A percentile compares a stretch with the other conserved stretches of the same genome.
These are phyloP conservation scores for Candida sanyaensis DNA, from an alignment of 1,139 yeast genomes.

Conservation along the genomic window DNA sequence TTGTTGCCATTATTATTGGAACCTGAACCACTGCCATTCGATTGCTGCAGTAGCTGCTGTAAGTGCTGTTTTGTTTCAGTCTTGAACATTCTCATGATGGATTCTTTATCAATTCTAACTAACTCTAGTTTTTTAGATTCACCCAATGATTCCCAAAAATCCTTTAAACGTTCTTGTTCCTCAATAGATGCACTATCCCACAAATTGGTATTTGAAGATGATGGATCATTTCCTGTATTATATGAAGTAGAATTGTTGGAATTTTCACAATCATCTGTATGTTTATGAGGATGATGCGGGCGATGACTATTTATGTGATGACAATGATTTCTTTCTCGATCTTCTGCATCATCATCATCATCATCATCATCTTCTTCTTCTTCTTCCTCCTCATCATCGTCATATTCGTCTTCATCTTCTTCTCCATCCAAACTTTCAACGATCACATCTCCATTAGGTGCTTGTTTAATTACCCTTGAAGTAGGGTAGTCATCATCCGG, in stretches of 20 bases:
- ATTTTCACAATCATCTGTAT: conserved; percentile 3
- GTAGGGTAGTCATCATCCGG: conserved; percentile 69
- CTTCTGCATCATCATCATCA: conserved; percentile 19
- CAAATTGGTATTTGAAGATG: conserved; percentile 28
- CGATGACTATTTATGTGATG: conserved; percentile 9
- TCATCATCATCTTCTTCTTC: conserved; percentile 18
- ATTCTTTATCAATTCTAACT: conserved; percentile 67
- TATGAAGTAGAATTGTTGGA: not conserved
- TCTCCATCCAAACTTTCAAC: conserved; percentile 52
- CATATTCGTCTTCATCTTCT: conserved; percentile 15
- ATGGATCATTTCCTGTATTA: conserved; percentile 6
- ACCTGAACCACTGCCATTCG: conserved; percentile 9
- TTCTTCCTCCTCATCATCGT: conserved; percentile 14
- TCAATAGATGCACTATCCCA: conserved; percentile 64
- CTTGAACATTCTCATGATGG: conserved; percentile 65
- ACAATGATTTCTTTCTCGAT: conserved; percentile 12
- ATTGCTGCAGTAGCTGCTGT: conserved; percentile 13
- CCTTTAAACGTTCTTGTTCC: conserved; percentile 57
- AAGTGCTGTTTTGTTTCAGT: conserved; percentile 24
- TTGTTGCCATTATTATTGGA: conserved; percentile 5
- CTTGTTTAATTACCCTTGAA: conserved; percentile 71
- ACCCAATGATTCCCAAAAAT: conserved; percentile 72
- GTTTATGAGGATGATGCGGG: conserved; percentile 4
- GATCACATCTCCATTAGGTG: conserved; percentile 72
- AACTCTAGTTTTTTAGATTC: conserved; percentile 62